phyloP scores from a whole-genome alignment of 805 yeast genomes.

The Cyberlindnera amylophila region DNA sequence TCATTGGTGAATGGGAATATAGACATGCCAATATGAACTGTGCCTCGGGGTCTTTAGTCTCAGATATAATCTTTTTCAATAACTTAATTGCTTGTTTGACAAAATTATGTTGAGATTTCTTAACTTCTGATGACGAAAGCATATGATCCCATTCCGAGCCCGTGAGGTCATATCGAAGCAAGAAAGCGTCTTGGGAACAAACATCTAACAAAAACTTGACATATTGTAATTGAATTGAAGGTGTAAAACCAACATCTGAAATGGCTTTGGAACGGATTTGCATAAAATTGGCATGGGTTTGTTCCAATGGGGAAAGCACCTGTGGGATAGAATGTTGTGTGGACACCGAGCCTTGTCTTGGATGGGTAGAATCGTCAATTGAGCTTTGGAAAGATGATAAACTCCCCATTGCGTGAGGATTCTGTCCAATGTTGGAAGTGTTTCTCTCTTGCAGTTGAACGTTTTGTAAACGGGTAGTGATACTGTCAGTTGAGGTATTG shows the following conservation, averaged over 20 bases:
- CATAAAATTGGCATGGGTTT: slow-evolving; percentile 3
- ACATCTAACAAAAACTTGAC: slow-evolving; percentile 6
- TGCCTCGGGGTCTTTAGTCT: slow-evolving; percentile 52
- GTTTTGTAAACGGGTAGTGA: slow-evolving; percentile 8
- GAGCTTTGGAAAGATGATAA: slow-evolving; percentile 10
- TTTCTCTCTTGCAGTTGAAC: slow-evolving; percentile 3
- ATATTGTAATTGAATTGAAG: slow-evolving; percentile 3
- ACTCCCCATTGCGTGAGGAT: slow-evolving; percentile 7
- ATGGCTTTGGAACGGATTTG: slow-evolving; percentile 1
- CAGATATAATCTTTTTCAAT: slow-evolving; percentile 49
- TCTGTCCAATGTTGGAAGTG: not conserved
- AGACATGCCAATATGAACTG: slow-evolving; percentile 57
- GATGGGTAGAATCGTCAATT: slow-evolving; percentile 1
- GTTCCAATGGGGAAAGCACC: slow-evolving; percentile 8
- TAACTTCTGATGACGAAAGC: slow-evolving; percentile 40
- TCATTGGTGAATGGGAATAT: slow-evolving; percentile 49
- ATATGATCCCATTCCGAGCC: slow-evolving; percentile 37
- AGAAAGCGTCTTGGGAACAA: slow-evolving; percentile 5
- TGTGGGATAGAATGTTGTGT: slow-evolving; percentile 1
- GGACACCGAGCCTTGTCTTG: slow-evolving; percentile 3
- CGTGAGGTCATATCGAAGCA: slow-evolving; percentile 39
- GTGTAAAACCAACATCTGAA: not conserved
- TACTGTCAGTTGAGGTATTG: slow-evolving; percentile 11
- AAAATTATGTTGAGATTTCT: slow-evolving; percentile 53
- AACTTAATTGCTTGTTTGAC: slow-evolving; percentile 55